Evolutionary conservation across 2,329 filamentous ascomycete species (phyloP).

Genomic region (Colletotrichum eleusines): DNA sequence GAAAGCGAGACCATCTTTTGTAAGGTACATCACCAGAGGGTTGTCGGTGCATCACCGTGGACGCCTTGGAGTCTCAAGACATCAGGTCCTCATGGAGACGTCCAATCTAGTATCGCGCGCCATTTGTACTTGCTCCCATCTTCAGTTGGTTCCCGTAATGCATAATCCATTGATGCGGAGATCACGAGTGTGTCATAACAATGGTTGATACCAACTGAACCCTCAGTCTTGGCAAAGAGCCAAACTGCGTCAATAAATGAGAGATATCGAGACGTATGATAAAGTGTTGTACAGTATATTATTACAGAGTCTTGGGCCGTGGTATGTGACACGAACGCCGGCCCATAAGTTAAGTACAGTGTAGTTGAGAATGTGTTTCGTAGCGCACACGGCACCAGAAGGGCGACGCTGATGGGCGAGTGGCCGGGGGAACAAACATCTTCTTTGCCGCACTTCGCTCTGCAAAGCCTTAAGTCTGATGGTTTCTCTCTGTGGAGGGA

Average conservation of each 20-base stretch:
- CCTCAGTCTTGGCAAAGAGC: background rate
- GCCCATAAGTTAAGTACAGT: background rate
- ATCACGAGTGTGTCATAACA: background rate
- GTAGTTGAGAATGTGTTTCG: background rate
- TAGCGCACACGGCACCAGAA: background rate
- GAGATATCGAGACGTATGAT: constrained; percentile 16
- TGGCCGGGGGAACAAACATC: background rate
- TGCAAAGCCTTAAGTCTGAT: background rate
- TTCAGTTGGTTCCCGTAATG: background rate
- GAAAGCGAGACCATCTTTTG: background rate
- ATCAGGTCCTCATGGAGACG: background rate
- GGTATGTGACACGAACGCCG: constrained; percentile 7
- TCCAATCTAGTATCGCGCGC: background rate
- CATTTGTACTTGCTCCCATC: background rate
- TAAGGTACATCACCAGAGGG: background rate
- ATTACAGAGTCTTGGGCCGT: constrained; percentile 29
- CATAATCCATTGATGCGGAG: background rate
- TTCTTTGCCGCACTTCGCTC: background rate
- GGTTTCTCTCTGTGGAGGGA: background rate
- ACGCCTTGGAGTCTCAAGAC: background rate
- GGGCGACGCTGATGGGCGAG: background rate
- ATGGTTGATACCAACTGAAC: background rate
- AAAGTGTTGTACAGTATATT: constrained; percentile 27
- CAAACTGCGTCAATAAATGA: background rate
- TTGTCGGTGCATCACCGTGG: background rate